Evolutionary conservation across 176 grass and related monocot species (phyloP).

Genomic region (Hordeum marinum): DNA sequence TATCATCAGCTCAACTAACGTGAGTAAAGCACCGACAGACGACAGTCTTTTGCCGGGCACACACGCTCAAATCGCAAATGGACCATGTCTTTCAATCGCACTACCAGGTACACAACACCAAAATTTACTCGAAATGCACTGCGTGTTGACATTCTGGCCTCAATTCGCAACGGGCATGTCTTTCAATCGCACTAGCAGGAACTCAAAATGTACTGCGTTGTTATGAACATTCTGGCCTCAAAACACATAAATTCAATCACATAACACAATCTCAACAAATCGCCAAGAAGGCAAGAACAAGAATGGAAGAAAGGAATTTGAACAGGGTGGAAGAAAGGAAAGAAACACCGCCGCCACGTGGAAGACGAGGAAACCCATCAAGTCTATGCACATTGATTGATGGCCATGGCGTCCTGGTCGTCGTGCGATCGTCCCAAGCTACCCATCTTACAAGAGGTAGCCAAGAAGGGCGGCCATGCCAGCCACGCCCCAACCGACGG

Average conservation of each 20-base stretch:
- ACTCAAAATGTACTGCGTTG: background rate
- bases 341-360: background rate
- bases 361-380: background rate
- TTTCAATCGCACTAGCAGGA: background rate
- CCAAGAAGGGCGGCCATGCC: slow-evolving; percentile 24
- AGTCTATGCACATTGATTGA: slow-evolving; percentile 6
- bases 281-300: slow-evolving; percentile 1
- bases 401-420: background rate
- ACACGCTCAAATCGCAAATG: background rate
- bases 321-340: background rate
- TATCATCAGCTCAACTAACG: background rate
- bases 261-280: slow-evolving; percentile 18
- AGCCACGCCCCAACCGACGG: slow-evolving; percentile 26
- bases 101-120: background rate
- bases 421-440: background rate
- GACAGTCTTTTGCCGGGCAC: background rate
- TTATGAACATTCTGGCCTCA: slow-evolving; percentile 8
- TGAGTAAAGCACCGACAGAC: slow-evolving; percentile 30
- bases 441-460: slow-evolving; percentile 35
- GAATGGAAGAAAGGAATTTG: slow-evolving; percentile 20
- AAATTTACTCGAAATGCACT: background rate
- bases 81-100: background rate
- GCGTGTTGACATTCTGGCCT: slow-evolving; percentile 10
- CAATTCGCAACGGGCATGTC: background rate
- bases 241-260: slow-evolving; percentile 32